Evolutionary conservation across 306 rosid genomes (phyloP).

Genomic region (Rosa lucieae): DNA sequence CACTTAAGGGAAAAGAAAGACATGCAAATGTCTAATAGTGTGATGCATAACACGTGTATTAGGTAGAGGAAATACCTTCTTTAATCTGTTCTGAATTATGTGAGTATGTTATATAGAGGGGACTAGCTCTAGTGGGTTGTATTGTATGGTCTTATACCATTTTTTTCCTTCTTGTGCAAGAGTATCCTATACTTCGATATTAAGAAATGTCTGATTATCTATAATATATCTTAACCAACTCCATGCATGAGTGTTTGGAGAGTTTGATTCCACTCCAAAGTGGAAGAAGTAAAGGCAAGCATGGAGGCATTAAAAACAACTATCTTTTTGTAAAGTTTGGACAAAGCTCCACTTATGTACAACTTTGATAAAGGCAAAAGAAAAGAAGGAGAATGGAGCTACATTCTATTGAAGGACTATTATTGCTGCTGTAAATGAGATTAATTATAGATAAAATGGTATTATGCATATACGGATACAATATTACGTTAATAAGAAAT

Average conservation of each 20-base stretch:
- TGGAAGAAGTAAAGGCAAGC: slow-evolving; percentile 31
- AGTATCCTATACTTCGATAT: slow-evolving; percentile 34
- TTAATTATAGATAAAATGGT: background rate
- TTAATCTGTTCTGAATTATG: no score
- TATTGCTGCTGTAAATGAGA: background rate
- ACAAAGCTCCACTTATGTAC: slow-evolving; percentile 11
- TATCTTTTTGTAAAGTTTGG: slow-evolving; percentile 42
- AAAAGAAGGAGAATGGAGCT: background rate
- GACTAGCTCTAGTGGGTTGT: background rate
- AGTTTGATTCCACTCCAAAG: slow-evolving; percentile 28
- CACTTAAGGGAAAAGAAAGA: no score
- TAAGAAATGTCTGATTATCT: slow-evolving; percentile 33
- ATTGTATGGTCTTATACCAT: background rate
- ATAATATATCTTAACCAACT: background rate
- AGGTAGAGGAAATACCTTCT: no score
- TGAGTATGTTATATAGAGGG: background rate
- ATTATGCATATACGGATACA: no score
- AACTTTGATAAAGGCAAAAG: slow-evolving; percentile 2
- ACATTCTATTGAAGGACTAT: background rate
- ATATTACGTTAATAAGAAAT: no score
- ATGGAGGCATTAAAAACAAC: slow-evolving; percentile 25
- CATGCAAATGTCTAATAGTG: no score
- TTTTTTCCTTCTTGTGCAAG: background rate
- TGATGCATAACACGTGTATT: no score
- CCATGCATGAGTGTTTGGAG: background rate